Percentiles rank a stretch among this genome's conserved stretches.
Conservation (phyloP, 768 basidiomycete species). For the Xerocomellus dryophilus region DNA sequence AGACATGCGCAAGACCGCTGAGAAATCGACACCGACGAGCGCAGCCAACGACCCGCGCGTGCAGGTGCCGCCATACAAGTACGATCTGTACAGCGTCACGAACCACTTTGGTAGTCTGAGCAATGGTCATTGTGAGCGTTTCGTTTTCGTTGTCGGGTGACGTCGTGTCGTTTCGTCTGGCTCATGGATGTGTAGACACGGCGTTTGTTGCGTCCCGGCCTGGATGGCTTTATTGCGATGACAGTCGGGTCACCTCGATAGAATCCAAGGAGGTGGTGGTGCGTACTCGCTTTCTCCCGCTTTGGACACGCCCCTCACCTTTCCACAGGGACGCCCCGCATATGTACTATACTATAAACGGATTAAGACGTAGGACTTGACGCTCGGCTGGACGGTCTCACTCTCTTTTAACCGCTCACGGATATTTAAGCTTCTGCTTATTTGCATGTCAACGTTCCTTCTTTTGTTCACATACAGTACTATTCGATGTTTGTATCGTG, state of each 20-base stretch:
- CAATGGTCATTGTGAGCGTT: slow-evolving; percentile 88
- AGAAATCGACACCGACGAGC: slow-evolving; percentile 32
- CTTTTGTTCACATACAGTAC: slow-evolving; percentile 7
- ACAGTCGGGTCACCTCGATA: slow-evolving; percentile 76
- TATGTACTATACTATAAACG: slow-evolving; percentile 84
- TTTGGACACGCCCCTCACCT: slow-evolving; percentile 19
- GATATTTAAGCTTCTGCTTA: slow-evolving; percentile 28
- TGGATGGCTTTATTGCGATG: slow-evolving; percentile 92
- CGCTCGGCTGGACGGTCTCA: background rate
- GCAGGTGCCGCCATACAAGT: slow-evolving; percentile 85
- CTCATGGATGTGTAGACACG: slow-evolving; percentile 59
- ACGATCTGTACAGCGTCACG: slow-evolving; percentile 93
- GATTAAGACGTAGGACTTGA: slow-evolving; percentile 29
- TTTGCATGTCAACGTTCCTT: slow-evolving; percentile 25
- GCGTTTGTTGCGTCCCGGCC: slow-evolving; percentile 85
- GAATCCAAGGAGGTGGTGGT: slow-evolving; percentile 84
- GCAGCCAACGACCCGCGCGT: slow-evolving; percentile 67
- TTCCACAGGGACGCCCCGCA: slow-evolving; percentile 56
- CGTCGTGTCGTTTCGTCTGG: background rate
- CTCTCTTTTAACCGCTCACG: background rate
- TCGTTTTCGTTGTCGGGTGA: background rate
- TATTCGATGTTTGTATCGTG: slow-evolving; percentile 20
- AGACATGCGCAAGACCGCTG: slow-evolving; percentile 51
- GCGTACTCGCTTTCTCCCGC: slow-evolving; percentile 31
- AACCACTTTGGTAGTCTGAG: slow-evolving; percentile 95